phyloP scores from a whole-genome alignment of 176 grass and related monocot species.

The Ananas comosus region DNA sequence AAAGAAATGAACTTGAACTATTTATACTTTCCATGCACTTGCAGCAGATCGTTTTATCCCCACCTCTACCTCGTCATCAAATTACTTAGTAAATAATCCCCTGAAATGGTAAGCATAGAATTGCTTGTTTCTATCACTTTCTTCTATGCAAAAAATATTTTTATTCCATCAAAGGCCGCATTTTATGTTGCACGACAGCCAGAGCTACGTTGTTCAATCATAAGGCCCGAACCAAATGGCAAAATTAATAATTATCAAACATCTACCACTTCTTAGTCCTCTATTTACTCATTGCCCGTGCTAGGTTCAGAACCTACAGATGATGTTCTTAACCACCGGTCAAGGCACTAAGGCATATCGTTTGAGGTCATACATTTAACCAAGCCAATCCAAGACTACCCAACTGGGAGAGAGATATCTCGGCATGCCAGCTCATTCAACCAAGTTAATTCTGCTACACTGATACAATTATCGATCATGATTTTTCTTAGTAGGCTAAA shows the following conservation, averaged over 20 bases:
- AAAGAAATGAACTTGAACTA: not conserved
- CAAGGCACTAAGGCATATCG: too few species aligned
- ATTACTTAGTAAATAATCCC: not conserved
- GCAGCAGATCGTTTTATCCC: not conserved
- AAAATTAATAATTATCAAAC: not conserved
- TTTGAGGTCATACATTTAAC: too few species aligned
- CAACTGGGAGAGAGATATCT: not conserved
- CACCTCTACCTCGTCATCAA: not conserved
- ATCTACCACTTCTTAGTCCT: not conserved
- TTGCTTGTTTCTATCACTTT: too few species aligned
- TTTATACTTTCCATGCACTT: not conserved
- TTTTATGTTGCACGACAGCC: not conserved
- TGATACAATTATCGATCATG: too few species aligned
- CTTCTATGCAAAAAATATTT: not conserved
- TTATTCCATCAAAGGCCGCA: not conserved
- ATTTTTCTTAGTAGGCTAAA: too few species aligned
- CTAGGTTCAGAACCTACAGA: too few species aligned
- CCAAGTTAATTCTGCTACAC: not conserved
- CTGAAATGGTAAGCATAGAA: too few species aligned
- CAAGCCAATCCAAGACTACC: not conserved
- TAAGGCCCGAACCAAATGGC: not conserved
- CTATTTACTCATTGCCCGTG: not conserved
- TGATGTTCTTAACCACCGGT: too few species aligned
- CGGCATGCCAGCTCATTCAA: not conserved
- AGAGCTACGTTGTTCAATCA: not conserved